Evolutionary conservation across 106 monocot species (phyloP).

Genomic region (Iris macrosiphon): DNA sequence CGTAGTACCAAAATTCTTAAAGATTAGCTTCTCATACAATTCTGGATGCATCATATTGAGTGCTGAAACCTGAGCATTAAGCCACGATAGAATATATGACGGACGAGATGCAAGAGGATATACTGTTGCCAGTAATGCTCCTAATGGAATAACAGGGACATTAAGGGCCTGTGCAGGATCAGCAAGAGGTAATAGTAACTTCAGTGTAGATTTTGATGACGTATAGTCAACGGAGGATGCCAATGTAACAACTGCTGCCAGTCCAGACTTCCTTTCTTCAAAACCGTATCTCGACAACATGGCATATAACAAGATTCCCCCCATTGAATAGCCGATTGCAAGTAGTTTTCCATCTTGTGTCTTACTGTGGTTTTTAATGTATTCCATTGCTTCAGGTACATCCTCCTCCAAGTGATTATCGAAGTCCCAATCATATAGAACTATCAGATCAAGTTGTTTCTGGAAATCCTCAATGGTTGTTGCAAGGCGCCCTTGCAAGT

Average conservation of each 20-base stretch:
- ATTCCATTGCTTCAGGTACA: constrained; percentile 91
- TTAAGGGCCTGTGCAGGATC: constrained; percentile 93
- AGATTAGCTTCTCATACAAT: constrained; percentile 77
- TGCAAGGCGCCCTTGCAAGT: constrained; percentile 67
- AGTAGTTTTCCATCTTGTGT: constrained; percentile 75
- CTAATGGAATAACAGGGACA: constrained; percentile 86
- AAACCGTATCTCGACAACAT: too few relatives aligned
- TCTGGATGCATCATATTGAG: constrained; percentile 98
- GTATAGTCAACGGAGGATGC: constrained; percentile 97
- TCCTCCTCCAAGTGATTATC: constrained; percentile 96
- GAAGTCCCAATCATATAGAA: constrained; percentile 93
- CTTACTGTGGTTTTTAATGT: constrained; percentile 57
- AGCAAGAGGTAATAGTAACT: constrained; percentile 88
- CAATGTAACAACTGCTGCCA: too few relatives aligned
- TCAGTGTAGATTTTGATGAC: constrained; percentile 76
- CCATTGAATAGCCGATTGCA: constrained; percentile 96
- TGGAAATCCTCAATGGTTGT: constrained; percentile 88
- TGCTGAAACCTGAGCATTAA: constrained; percentile 77
- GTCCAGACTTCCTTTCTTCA: too few relatives aligned
- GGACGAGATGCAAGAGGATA: constrained; percentile 73
- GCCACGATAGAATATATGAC: constrained; percentile 82
- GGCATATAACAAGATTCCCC: too few relatives aligned
- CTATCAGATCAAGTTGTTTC: constrained; percentile 80
- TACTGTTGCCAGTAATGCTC: constrained; percentile 71
- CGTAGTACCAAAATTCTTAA: constrained; percentile 94